Evolutionary conservation across 2,329 filamentous ascomycete genomes (phyloP).

Genomic region (Calonectria pauciramosa): DNA sequence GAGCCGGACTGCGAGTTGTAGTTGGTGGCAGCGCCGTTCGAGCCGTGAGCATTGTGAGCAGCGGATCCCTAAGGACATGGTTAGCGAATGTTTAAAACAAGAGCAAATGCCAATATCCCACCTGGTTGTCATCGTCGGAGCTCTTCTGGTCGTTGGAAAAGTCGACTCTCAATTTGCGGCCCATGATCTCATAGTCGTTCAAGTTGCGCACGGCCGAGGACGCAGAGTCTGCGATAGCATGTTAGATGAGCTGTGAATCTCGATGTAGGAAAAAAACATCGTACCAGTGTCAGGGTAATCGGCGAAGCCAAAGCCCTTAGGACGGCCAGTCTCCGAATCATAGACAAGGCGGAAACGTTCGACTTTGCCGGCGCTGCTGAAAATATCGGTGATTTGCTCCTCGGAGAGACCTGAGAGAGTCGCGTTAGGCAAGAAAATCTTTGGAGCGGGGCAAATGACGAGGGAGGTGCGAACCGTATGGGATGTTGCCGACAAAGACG

Average conservation of each 20-base stretch:
- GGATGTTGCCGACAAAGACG: conserved; percentile 88
- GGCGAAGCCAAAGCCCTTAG: conserved; percentile 97
- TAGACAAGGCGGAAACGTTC: conserved; percentile 94
- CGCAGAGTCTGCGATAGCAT: conserved; percentile 71
- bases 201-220: conserved; percentile 95
- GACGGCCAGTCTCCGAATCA: conserved; percentile 93
- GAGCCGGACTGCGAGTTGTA: conserved; percentile 59
- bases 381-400: conserved; percentile 95
- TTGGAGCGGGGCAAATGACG: background rate
- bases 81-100: background rate
- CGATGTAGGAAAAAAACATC: conserved; percentile 21
- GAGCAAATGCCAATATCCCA: background rate
- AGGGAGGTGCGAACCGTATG: conserved; percentile 71
- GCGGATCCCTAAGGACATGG: conserved; percentile 32
- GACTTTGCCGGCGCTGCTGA: conserved; percentile 90
- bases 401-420: conserved; percentile 84
- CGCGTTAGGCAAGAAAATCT: conserved; percentile 37
- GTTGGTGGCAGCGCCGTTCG: conserved; percentile 51
- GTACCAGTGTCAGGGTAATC: conserved; percentile 93
- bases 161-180: conserved; percentile 92
- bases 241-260: conserved; percentile 32
- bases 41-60: conserved; percentile 42
- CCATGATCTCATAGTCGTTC: conserved; percentile 96
- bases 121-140: conserved; percentile 66
- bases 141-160: conserved; percentile 93